Evolutionary conservation across 2,329 filamentous ascomycete species (phyloP).

Genomic region (Sporothrix luriei): DNA sequence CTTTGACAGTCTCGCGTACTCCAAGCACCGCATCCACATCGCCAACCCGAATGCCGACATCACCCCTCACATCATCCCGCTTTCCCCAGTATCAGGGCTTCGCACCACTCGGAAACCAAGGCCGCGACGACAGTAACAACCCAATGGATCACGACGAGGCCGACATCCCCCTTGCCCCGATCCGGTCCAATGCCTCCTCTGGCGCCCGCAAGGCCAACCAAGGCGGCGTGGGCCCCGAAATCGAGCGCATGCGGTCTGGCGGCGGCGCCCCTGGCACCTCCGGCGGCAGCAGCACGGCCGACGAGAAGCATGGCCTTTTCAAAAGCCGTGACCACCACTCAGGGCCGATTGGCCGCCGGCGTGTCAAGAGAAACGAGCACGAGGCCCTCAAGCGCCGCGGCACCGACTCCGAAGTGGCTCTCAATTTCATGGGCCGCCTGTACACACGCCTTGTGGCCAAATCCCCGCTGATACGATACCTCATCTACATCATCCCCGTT

Average conservation of each 20-base stretch:
- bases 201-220: conserved; percentile 49
- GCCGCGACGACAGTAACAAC: conserved; percentile 33
- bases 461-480: conserved; percentile 65
- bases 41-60: conserved; percentile 30
- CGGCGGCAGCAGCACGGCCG: conserved; percentile 42
- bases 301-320: conserved; percentile 54
- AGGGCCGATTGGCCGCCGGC: conserved; percentile 53
- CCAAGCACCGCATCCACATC: background rate
- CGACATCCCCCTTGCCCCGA: conserved; percentile 59
- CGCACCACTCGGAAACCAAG: conserved; percentile 33
- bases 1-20: conserved; percentile 28
- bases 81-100: conserved; percentile 38
- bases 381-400: conserved; percentile 46
- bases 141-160: conserved; percentile 42
- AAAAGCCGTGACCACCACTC: conserved; percentile 37
- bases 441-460: conserved; percentile 67
- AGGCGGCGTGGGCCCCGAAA: conserved; percentile 38
- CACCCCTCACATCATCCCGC: conserved; percentile 36
- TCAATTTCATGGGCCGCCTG: conserved; percentile 67
- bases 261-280: conserved; percentile 37
- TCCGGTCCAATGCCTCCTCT: conserved; percentile 58
- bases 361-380: conserved; percentile 48
- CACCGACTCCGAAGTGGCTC: conserved; percentile 52
- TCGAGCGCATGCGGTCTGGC: conserved; percentile 28
- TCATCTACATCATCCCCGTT: conserved; percentile 68